phyloP scores from a whole-genome alignment of 495 filamentous ascomycete species.

The Lasiosphaeria ovina region DNA sequence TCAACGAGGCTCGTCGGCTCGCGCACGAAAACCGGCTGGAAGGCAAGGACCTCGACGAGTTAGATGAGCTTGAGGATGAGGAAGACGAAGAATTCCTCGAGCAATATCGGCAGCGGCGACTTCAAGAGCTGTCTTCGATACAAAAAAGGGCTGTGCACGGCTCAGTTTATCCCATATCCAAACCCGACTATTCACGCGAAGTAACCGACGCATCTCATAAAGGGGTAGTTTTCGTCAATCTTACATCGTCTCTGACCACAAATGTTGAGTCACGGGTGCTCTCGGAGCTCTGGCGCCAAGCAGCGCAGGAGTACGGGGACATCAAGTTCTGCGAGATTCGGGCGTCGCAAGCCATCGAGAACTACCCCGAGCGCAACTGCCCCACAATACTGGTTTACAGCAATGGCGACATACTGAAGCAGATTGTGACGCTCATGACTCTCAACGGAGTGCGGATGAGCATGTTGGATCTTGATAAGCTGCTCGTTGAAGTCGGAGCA shows the following conservation, averaged over 20 bases:
- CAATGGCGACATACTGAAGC: slow-evolving; percentile 85
- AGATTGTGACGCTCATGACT: slow-evolving; percentile 81
- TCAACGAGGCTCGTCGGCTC: slow-evolving; percentile 71
- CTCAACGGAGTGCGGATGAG: slow-evolving; percentile 68
- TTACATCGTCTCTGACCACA: slow-evolving; percentile 70
- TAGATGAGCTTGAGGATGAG: slow-evolving; percentile 86
- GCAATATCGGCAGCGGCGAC: slow-evolving; percentile 77
- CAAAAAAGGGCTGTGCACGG: slow-evolving; percentile 75
- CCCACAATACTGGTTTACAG: slow-evolving; percentile 92
- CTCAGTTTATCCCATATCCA: slow-evolving; percentile 88
- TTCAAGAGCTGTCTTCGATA: slow-evolving; percentile 74
- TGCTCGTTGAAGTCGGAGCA: slow-evolving; percentile 80
- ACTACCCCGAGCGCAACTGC: slow-evolving; percentile 90
- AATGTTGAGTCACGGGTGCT: slow-evolving; percentile 82
- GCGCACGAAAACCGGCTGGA: slow-evolving; percentile 90
- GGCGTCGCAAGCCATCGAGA: slow-evolving; percentile 91
- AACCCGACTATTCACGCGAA: slow-evolving; percentile 85
- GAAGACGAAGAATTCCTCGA: slow-evolving; percentile 92
- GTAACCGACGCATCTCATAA: slow-evolving; percentile 87
- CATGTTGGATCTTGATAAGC: slow-evolving; percentile 61
- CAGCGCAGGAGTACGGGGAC: slow-evolving; percentile 81
- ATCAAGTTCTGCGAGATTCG: slow-evolving; percentile 97
- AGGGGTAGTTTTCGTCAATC: slow-evolving; percentile 74
- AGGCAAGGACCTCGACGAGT: slow-evolving; percentile 88
- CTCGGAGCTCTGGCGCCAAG: slow-evolving; percentile 81